Percentiles rank a stretch among this genome's conserved stretches.
Evolutionary conservation across 192 early-diverging fungal genomes (phyloP).

Genomic region (Dispira simplex): DNA sequence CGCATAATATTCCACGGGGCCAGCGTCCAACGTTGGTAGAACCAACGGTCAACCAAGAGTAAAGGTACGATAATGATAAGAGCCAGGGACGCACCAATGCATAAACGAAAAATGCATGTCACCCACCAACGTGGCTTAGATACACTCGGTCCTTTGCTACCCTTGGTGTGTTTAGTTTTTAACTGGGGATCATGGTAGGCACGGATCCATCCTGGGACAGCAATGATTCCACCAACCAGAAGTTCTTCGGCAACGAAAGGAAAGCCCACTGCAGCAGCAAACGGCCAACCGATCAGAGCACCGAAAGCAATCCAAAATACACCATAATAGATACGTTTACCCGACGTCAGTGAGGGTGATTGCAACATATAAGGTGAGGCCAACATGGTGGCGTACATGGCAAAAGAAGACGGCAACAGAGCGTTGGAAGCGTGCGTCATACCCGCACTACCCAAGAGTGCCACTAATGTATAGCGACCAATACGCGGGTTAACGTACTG

Average conservation of each 20-base stretch:
- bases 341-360: slow-evolving; percentile 26
- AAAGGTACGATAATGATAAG: slow-evolving; percentile 29
- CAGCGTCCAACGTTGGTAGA: slow-evolving; percentile 51
- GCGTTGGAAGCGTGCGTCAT: slow-evolving; percentile 75
- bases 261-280: slow-evolving; percentile 52
- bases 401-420: slow-evolving; percentile 80
- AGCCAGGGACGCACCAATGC: slow-evolving; percentile 14
- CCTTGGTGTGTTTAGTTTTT: not conserved
- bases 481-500: slow-evolving; percentile 42
- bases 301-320: slow-evolving; percentile 47
- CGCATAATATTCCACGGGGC: slow-evolving; percentile 78
- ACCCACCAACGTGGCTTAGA: slow-evolving; percentile 22
- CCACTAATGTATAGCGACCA: slow-evolving; percentile 47
- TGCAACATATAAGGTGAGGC: slow-evolving; percentile 53
- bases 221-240: slow-evolving; percentile 28
- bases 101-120: slow-evolving; percentile 25
- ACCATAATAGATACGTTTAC: slow-evolving; percentile 33
- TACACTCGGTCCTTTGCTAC: not conserved
- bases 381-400: slow-evolving; percentile 72
- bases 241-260: slow-evolving; percentile 68
- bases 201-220: not conserved
- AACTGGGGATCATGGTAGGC: not conserved
- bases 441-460: slow-evolving; percentile 56
- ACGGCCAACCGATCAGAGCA: slow-evolving; percentile 75
- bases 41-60: slow-evolving; percentile 52